Base-by-base conservation (phyloP, 441 rosid species). In the Euphorbia celastroides region DNA sequence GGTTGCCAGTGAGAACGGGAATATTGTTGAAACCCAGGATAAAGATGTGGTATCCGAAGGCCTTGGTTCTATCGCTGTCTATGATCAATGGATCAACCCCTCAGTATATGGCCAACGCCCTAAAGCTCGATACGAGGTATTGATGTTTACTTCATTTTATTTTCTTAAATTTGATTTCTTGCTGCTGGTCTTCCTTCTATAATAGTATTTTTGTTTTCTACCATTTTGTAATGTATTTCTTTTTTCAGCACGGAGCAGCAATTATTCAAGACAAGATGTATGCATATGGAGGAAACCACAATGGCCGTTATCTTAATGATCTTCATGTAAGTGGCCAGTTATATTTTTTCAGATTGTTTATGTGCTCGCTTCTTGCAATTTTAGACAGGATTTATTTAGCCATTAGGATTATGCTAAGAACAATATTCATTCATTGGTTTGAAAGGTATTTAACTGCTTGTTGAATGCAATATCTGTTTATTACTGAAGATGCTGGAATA, bases 271-370 rank as follows among this genome's bases (percentile, higher is more conserved):
- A 95, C 73, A 88, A 85, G 79, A 90, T 95, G 99, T 95, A 95
- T 74, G 57, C 92, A 63, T 86, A 74, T 74, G 99, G 98, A 65
- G 99, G 99, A 79, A 95, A 92, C 79, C 99, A 92, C 73, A 95
- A 95, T 75, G 99, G 99, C 17, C 97, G 97, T 46, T 92, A 92
- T 81, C 96, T 92, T 62, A 85, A 81, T 74, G 98, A 92, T 84
- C 89, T 95, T 70, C 87, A 89, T 82, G 99, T 95, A 82, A 87
- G 97, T 60, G 68, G 72, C 62, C 32, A 14, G 44, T 38, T 38
- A 72, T 72, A 52, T 71, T 22, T 69, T 32, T 38, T 32, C 10
- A 30, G 38, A 57, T 4, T 57, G 61, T 57, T 70, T 2, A 19
- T 17, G 20, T 52, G 7, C 13, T 17, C 31, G 31, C 57, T 64